Conservation (phyloP, 2,329 filamentous ascomycete species). For the Volutella citrinella region DNA sequence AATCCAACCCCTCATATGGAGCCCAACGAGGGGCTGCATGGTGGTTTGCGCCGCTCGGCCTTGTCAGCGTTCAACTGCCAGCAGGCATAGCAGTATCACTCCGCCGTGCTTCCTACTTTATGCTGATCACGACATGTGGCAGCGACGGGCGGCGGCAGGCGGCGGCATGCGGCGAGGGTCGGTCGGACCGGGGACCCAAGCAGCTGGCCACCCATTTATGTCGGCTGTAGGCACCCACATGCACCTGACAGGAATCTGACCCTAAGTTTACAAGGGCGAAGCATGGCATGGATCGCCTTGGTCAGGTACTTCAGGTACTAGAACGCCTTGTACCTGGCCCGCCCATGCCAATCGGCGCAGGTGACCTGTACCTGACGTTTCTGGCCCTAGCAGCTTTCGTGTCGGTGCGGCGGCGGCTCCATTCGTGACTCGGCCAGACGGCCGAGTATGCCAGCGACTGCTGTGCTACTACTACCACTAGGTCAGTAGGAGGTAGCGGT, state of each 20-base stretch:
- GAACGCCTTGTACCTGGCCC: slow-evolving; percentile 33
- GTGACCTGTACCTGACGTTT: slow-evolving; percentile 37
- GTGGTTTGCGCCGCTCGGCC: slow-evolving; percentile 14
- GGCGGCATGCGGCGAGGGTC: too few species aligned
- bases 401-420: too few species aligned
- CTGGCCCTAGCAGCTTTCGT: slow-evolving; percentile 14
- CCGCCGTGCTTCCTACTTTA: too few species aligned
- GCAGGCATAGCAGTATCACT: too few species aligned
- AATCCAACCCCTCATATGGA: slow-evolving; percentile 25
- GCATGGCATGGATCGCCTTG: slow-evolving; percentile 19
- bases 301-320: slow-evolving; percentile 20
- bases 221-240: slow-evolving; percentile 2
- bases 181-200: too few species aligned
- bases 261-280: slow-evolving; percentile 20
- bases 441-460: too few species aligned
- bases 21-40: slow-evolving; percentile 17
- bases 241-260: slow-evolving; percentile 16
- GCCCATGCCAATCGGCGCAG: slow-evolving; percentile 32
- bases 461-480: too few species aligned
- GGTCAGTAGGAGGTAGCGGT: too few species aligned
- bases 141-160: too few species aligned
- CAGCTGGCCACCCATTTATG: slow-evolving; percentile 1
- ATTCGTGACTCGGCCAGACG: too few species aligned
- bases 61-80: slow-evolving; percentile 7
- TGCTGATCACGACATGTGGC: slow-evolving; percentile 4